Evolutionary conservation across 1,284 basidiomycete species (phyloP).

Genomic region (Sanghuangporus weigelae): DNA sequence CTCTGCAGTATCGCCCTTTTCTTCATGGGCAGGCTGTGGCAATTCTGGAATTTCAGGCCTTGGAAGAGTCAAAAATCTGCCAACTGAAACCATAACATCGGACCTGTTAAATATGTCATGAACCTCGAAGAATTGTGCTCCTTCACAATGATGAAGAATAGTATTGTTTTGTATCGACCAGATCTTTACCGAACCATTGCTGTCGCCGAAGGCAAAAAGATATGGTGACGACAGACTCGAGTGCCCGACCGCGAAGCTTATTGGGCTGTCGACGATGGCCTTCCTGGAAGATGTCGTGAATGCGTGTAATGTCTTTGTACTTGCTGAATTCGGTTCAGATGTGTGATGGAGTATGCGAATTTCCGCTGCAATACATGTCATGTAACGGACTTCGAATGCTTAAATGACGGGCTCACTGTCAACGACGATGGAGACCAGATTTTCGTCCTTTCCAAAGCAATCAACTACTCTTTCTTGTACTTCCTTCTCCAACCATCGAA

Average conservation of each 20-base stretch:
- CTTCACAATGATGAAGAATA: background rate
- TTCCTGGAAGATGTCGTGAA: background rate
- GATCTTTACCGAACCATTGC: background rate
- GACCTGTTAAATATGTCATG: background rate
- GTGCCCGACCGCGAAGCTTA: background rate
- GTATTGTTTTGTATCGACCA: background rate
- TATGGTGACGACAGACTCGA: background rate
- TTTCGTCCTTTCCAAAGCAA: too few species aligned
- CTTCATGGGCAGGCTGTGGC: too few species aligned
- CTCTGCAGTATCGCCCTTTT: background rate
- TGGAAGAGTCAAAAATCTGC: background rate
- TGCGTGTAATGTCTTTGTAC: background rate
- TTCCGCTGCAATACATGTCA: background rate
- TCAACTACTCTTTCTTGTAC: too few species aligned
- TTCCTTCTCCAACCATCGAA: too few species aligned
- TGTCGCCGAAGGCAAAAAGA: conserved; percentile 1
- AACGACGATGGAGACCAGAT: too few species aligned
- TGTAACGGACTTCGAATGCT: too few species aligned
- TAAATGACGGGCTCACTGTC: too few species aligned
- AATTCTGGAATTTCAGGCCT: too few species aligned
- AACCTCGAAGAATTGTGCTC: background rate
- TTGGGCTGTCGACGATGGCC: background rate
- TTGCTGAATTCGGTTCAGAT: background rate
- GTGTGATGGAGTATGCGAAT: background rate
- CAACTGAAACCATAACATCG: background rate